Percentiles rank a stretch among this genome's conserved stretches.
Evolutionary conservation across 768 basidiomycete genomes (phyloP).

Genomic region (Gymnopilus dilepis): DNA sequence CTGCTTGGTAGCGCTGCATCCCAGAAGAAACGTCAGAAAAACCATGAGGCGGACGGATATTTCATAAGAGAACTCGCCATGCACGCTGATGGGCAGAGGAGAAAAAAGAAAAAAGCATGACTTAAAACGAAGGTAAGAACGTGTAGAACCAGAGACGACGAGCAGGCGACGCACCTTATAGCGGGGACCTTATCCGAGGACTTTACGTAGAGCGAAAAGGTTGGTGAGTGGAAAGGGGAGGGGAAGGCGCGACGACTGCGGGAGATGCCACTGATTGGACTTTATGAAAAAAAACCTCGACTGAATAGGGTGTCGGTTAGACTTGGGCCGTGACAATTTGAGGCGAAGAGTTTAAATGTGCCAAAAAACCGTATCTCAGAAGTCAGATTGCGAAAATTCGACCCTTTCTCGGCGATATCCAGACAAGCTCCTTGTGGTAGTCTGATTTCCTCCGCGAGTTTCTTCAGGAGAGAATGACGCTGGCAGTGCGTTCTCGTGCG

Average conservation of each 20-base stretch:
- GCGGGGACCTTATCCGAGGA: slow-evolving; percentile 33
- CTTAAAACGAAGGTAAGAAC: slow-evolving; percentile 27
- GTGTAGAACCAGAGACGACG: slow-evolving; percentile 20
- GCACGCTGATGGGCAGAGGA: slow-evolving; percentile 44
- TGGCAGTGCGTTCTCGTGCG: slow-evolving; percentile 14
- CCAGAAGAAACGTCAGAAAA: slow-evolving; percentile 12
- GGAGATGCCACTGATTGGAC: slow-evolving; percentile 34
- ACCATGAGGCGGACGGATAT: slow-evolving; percentile 18
- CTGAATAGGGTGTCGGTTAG: slow-evolving; percentile 24
- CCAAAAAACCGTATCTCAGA: slow-evolving; percentile 31
- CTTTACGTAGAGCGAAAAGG: slow-evolving; percentile 29
- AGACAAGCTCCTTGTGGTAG: slow-evolving; percentile 13
- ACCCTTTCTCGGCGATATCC: slow-evolving; percentile 15
- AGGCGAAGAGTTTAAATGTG: slow-evolving; percentile 33
- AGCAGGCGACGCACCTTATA: slow-evolving; percentile 30
- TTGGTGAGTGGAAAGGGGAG: slow-evolving; percentile 13
- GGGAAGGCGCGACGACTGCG: slow-evolving; percentile 34
- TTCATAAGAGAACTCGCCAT: slow-evolving; percentile 39
- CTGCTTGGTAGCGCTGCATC: slow-evolving; percentile 50
- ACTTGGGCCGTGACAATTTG: slow-evolving; percentile 23
- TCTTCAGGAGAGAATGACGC: slow-evolving; percentile 9
- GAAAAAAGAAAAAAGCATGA: slow-evolving; percentile 43
- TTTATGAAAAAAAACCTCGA: slow-evolving; percentile 29
- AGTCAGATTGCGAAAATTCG: slow-evolving; percentile 15
- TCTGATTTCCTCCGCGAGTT: slow-evolving; percentile 17